Conservation (phyloP, 352 stramenopile genomes). For the Globisporangium parvum region DNA sequence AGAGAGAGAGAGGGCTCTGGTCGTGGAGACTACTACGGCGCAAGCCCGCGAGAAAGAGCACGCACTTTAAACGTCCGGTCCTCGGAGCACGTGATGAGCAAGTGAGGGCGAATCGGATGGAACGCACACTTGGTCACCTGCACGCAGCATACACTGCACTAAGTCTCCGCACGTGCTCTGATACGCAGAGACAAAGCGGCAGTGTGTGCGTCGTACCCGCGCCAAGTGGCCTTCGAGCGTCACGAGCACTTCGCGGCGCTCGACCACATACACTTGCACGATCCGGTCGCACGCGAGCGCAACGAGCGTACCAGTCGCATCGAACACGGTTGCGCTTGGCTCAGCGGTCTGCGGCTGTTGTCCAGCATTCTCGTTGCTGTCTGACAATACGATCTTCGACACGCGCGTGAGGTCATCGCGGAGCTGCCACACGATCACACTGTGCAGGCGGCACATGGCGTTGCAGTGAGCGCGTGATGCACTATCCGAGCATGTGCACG, state of each 20-base stretch:
- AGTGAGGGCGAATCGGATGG: slow-evolving; percentile 55
- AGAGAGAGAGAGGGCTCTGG: too few relatives aligned
- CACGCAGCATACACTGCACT: neutral
- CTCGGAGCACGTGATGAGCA: slow-evolving; percentile 71
- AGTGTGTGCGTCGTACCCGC: slow-evolving; percentile 19
- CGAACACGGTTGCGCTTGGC: slow-evolving; percentile 50
- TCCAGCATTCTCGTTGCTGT: too few relatives aligned
- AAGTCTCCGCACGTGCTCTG: neutral
- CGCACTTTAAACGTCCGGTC: slow-evolving; percentile 80
- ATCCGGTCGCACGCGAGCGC: slow-evolving; percentile 41
- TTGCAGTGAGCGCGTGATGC: neutral
- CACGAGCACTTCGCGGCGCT: slow-evolving; percentile 43
- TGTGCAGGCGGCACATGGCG: slow-evolving; percentile 10
- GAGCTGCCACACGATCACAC: slow-evolving; percentile 62
- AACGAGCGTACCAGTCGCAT: slow-evolving; percentile 53
- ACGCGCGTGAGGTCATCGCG: slow-evolving; percentile 17
- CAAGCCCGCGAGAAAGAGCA: too few relatives aligned
- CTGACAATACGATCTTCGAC: slow-evolving; percentile 33
- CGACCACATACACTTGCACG: slow-evolving; percentile 53
- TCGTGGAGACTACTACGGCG: too few relatives aligned
- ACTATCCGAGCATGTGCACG: neutral
- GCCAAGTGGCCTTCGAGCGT: slow-evolving; percentile 70
- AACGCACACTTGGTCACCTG: slow-evolving; percentile 74
- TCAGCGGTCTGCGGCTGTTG: slow-evolving; percentile 19
- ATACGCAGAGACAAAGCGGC: neutral